Evolutionary conservation across 495 filamentous ascomycete genomes (phyloP), one percentile per base, ranked within the genome.

Genomic region (Neurospora sublineolata): DNA sequence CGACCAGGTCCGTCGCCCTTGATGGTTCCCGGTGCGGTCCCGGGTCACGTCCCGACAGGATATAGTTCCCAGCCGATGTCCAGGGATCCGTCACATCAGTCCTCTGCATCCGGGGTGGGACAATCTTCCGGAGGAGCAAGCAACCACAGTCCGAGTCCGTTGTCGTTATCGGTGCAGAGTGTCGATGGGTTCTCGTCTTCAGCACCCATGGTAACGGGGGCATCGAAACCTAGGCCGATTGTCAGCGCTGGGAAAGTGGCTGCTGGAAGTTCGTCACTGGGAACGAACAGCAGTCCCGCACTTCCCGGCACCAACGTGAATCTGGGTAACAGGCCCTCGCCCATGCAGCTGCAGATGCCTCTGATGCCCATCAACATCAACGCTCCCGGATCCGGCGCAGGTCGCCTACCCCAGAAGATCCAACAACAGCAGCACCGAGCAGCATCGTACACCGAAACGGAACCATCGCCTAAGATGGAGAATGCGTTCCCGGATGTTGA

Each of bases 61-160:
- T 88, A 88, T 73, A 80, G 79, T 38, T 86, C 85, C n/a, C 86
- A 89, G 71, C 86, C 87, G 4, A 87, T 88, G 84, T 85, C 86
- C 0, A 83, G 85, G 38, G 72, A 85, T 70, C 72, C 77, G 2
- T 78, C 77, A 16, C 73, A 74, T 52, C 72, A 67, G 16, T 76
- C 76, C 3, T 60, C 52, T 9, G 6, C 27, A 9, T 60, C 52
- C 3, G 52, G 52, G 2, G 18, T 60, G 12, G 52, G 23, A 2
- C 52, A 33, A 60, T 60, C 52, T 16, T 60, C 52, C 9, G 52
- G 23, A 16, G 52, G 52, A 60, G 27, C 27, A 60, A 60, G 27
- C 3, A 33, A 33, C 3, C 27, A 33, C 52, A 60, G 52, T 18
- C 52, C 52, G 23, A 60, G 52, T 18, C 52, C 52, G 27, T 60